These are phyloP conservation scores for Neonectria faginata DNA, from an alignment of 2,329 filamentous ascomycete genomes.

Conservation along the genomic window DNA sequence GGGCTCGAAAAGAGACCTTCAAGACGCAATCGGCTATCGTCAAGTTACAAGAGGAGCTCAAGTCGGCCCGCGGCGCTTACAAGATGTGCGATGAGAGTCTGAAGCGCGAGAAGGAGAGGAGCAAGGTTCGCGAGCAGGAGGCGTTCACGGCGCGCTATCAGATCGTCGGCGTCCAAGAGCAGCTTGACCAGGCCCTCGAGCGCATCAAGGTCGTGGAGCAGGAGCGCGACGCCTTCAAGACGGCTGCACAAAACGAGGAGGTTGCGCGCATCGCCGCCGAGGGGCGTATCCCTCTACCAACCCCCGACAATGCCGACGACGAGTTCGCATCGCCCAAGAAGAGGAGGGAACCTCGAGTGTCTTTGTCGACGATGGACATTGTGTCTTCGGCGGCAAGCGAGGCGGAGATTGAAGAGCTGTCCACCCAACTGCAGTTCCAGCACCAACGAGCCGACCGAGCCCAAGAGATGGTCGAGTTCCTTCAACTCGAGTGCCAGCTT, in stretches of 20 bases:
- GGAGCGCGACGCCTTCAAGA: constrained; percentile 80
- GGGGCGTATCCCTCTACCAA: constrained; percentile 75
- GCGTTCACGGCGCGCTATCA: constrained; percentile 75
- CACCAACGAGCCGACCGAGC: constrained; percentile 75
- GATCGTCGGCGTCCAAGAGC: constrained; percentile 73
- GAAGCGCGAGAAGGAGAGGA: constrained; percentile 72
- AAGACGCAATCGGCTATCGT: constrained; percentile 77
- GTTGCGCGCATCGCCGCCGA: constrained; percentile 79
- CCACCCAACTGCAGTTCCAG: constrained; percentile 66
- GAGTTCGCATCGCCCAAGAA: constrained; percentile 73
- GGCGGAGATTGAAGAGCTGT: constrained; percentile 69
- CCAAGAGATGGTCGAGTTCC: constrained; percentile 79
- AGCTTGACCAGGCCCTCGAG: constrained; percentile 73
- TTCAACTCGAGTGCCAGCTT: constrained; percentile 79
- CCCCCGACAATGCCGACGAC: constrained; percentile 63
- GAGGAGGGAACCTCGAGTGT: constrained; percentile 55
- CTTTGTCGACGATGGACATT: constrained; percentile 63
- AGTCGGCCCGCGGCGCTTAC: constrained; percentile 66
- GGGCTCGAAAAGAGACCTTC: constrained; percentile 78
- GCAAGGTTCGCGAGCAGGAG: constrained; percentile 73
- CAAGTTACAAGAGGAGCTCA: constrained; percentile 80
- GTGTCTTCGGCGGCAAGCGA: constrained; percentile 67
- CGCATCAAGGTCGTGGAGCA: constrained; percentile 75
- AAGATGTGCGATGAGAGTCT: constrained; percentile 70
- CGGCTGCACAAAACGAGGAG: constrained; percentile 78